Base-by-base conservation (phyloP, 192 early-diverging fungal genomes). In the Coemansia sp. region DNA sequence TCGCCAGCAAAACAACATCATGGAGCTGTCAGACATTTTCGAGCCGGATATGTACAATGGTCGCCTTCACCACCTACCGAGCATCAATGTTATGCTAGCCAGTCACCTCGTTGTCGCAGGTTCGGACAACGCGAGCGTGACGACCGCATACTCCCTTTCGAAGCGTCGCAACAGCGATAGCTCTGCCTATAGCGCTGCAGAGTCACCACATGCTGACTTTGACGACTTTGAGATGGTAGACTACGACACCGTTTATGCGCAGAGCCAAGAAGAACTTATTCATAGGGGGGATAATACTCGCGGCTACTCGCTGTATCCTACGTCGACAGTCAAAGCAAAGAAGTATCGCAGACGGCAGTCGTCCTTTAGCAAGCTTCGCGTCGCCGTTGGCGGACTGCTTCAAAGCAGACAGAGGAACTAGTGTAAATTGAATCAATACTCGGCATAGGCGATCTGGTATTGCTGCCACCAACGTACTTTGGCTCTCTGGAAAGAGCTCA, bases 11-110 rank as follows among this genome's bases (percentile, higher is more conserved):
- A 60, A 60, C 44, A 46, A 60, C 38, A 33, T 64, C 76, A 72
- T 57, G 27, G 41, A 64, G 31, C 67, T 78, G 67, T 71, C 76
- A 12, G 76, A 78, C 50, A 78, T 78, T 29, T 78, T 78, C 41
- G 76, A 78, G 67, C 76, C 76, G 6, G 76, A 78, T 18, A 53
- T 66, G 53, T 58, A 66, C 64, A 73, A 52, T 52, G 50, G 50
- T 41, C 63, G 52, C 53, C 8, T 63, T 22, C 50, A 65, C 55
- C 66, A 73, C n/a, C 62, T 72, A 15, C 24, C 57, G 40, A 78
- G 76, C 39, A 71, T 78, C 60, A 78, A 69, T 47, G 60, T 62
- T 31, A 47, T 78, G 61, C 64, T 78, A 44, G 47, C 70, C 52
- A 67, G 39, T 12, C 57, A 60, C 8, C 16, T 34, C 15, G 6